Evolutionary conservation across 225 moss, liverwort and hornwort genomes (phyloP).

Genomic region (Sphagnum contortum): DNA sequence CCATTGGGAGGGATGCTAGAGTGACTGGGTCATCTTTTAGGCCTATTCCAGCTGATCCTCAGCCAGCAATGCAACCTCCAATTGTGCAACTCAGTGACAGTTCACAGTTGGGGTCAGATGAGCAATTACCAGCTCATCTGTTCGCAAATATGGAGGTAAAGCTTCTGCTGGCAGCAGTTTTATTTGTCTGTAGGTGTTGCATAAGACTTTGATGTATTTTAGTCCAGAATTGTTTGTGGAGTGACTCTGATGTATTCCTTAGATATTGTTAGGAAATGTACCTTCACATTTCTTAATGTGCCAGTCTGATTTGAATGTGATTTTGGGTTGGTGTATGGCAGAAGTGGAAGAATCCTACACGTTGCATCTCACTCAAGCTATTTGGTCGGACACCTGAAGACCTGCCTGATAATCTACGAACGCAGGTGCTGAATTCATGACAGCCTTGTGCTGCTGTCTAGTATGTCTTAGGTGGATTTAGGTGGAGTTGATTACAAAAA

Average conservation of each 20-base stretch:
- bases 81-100: constrained; percentile 47
- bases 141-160: constrained; percentile 60
- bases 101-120: constrained; percentile 68
- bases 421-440: constrained; percentile 32
- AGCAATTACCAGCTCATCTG: constrained; percentile 61
- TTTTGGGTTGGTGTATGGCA: too few relatives aligned
- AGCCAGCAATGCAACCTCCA: constrained; percentile 24
- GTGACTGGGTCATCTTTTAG: constrained; percentile 1
- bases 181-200: too few relatives aligned
- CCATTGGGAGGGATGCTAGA: constrained; percentile 16
- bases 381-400: constrained; percentile 79
- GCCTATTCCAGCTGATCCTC: too few relatives aligned
- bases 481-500: too few relatives aligned
- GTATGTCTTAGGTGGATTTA: too few relatives aligned
- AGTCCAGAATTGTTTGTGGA: too few relatives aligned
- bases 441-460: too few relatives aligned
- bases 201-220: too few relatives aligned
- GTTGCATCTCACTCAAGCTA: constrained; percentile 78
- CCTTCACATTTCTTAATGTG: too few relatives aligned
- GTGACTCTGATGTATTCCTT: too few relatives aligned
- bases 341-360: constrained; percentile 36
- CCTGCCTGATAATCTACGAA: constrained; percentile 70
- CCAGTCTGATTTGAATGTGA: too few relatives aligned
- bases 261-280: too few relatives aligned
- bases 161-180: neutral